Conservation (phyloP, 2,329 filamentous ascomycete genomes). For the Phyllosticta citribraziliensis region DNA sequence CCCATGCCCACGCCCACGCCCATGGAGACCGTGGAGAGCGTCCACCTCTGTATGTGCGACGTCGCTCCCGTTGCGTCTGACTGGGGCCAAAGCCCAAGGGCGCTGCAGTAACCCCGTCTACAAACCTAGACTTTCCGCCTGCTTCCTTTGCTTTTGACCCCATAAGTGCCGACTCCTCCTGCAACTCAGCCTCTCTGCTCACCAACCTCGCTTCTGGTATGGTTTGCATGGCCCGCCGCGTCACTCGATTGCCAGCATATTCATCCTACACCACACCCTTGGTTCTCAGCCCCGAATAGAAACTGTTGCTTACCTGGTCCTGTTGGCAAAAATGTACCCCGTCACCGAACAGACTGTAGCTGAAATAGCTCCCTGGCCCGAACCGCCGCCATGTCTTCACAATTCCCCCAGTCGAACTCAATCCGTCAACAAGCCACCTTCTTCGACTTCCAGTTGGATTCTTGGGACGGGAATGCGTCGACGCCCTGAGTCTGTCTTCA, state of each 20-base stretch:
- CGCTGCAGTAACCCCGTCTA: not conserved
- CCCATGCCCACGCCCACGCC: not conserved
- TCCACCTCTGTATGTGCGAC: not conserved
- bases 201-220: not conserved
- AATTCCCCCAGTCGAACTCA: conserved; percentile 6
- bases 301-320: not conserved
- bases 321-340: not conserved
- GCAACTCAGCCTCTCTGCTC: not conserved
- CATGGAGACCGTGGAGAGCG: not conserved
- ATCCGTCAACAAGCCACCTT: not conserved
- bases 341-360: not conserved
- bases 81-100: not conserved
- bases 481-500: conserved; percentile 24
- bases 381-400: conserved; percentile 11
- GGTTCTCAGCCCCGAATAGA: not conserved
- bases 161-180: not conserved
- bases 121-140: not conserved
- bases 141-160: not conserved
- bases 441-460: not conserved
- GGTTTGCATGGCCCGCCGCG: not conserved
- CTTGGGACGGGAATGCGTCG: not conserved
- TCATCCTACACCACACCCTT: not conserved
- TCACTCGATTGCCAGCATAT: not conserved
- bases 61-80: not conserved
- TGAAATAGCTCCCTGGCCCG: not conserved